Percentiles rank a stretch among this genome's conserved stretches.
Evolutionary conservation across 2,329 filamentous ascomycete genomes (phyloP).

Genomic region (Chlorencoelia australis): DNA sequence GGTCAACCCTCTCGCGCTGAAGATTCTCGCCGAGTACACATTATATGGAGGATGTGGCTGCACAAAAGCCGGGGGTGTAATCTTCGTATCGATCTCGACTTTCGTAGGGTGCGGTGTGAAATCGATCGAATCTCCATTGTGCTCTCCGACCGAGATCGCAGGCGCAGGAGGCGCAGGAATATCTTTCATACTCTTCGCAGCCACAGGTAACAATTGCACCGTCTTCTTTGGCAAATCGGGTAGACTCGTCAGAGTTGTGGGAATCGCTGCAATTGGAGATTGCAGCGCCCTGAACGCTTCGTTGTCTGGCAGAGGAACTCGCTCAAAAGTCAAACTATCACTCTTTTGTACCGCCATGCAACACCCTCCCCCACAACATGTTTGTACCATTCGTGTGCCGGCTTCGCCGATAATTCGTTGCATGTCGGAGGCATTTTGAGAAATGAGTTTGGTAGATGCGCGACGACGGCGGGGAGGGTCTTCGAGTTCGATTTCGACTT

Average conservation of each 20-base stretch:
- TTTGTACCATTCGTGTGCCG: conserved; percentile 48
- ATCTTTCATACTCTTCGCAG: neutral
- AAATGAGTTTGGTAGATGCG: conserved; percentile 59
- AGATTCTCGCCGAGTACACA: conserved; percentile 82
- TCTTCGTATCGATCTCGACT: conserved; percentile 39
- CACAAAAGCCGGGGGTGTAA: conserved; percentile 79
- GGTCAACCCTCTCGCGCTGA: conserved; percentile 78
- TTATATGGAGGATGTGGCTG: conserved; percentile 91
- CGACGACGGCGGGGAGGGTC: conserved; percentile 44
- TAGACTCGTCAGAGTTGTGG: conserved; percentile 61
- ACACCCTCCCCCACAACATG: conserved; percentile 56
- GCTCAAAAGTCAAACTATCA: conserved; percentile 41
- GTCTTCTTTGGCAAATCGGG: conserved; percentile 66
- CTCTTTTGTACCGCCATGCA: conserved; percentile 41
- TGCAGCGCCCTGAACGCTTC: conserved; percentile 72
- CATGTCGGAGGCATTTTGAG: conserved; percentile 51
- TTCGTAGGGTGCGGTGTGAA: conserved; percentile 23
- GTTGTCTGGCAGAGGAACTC: conserved; percentile 60
- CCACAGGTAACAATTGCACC: conserved; percentile 55
- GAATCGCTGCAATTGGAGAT: conserved; percentile 66
- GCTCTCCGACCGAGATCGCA: conserved; percentile 28
- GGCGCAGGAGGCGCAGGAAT: conserved; percentile 30
- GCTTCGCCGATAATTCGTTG: conserved; percentile 55
- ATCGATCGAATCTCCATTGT: conserved; percentile 23
- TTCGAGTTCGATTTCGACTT: conserved; percentile 37